These are phyloP conservation scores for Trametes maxima DNA, from an alignment of 768 basidiomycete species.

Conservation along the genomic window DNA sequence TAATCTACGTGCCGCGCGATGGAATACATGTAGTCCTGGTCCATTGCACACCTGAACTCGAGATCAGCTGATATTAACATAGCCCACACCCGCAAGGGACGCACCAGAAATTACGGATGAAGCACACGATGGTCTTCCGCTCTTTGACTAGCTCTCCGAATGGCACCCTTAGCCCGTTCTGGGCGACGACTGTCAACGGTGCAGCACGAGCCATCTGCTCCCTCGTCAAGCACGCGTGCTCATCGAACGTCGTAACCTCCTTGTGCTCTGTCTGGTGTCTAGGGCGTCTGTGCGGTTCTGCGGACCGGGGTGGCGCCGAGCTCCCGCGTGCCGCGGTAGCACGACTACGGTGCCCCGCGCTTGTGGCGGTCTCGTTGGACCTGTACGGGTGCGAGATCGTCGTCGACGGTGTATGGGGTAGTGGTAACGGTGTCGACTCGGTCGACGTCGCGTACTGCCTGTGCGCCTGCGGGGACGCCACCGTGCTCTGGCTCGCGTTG, in stretches of 20 bases:
- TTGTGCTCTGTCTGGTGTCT: neutral
- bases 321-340: neutral
- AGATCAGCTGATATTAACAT: neutral
- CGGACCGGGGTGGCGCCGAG: slow-evolving; percentile 4
- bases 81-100: slow-evolving; percentile 16
- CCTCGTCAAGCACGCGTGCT: slow-evolving; percentile 53
- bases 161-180: slow-evolving; percentile 62
- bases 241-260: slow-evolving; percentile 35
- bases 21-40: slow-evolving; percentile 86
- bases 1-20: slow-evolving; percentile 52
- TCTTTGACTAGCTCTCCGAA: slow-evolving; percentile 70
- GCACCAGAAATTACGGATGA: slow-evolving; percentile 86
- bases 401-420: slow-evolving; percentile 24
- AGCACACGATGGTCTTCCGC: slow-evolving; percentile 70
- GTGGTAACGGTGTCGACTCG: slow-evolving; percentile 22
- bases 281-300: slow-evolving; percentile 1
- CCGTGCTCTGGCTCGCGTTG: slow-evolving; percentile 7
- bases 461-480: slow-evolving; percentile 10
- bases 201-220: slow-evolving; percentile 64
- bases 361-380: neutral
- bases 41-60: slow-evolving; percentile 63
- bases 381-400: slow-evolving; percentile 23
- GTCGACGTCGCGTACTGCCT: slow-evolving; percentile 21
- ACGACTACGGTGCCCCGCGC: neutral
- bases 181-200: slow-evolving; percentile 61